Evolutionary conservation across 225 moss, liverwort and hornwort genomes (phyloP), one percentile per base, ranked within the genome.

Genomic region (Polytrichum commune): DNA sequence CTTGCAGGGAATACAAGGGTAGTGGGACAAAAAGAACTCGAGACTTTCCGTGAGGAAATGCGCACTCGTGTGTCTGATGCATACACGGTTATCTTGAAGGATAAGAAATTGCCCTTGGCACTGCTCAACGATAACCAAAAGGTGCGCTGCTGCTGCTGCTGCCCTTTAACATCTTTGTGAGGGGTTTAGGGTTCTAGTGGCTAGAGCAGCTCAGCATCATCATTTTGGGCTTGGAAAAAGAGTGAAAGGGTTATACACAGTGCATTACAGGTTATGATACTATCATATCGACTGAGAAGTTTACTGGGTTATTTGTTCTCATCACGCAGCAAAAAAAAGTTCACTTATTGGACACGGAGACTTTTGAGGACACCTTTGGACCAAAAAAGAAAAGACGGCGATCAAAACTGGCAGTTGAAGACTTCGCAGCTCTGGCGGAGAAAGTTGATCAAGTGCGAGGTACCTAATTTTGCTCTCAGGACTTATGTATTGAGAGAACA

Each of bases 41-140:
- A 94, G 61, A 91, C 85, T 6, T 98, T 98, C 69, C 84, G 97
- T 61, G 97, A 95, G 72, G 97, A 95, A 79, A 95, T 98, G 97
- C 89, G 91, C 27, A 89, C 90, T 53, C 80, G 88, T n/a, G 94
- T 95, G 26, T 81, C 92, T 6, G 91, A 98, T 73, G 79, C 97
- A 8, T 98, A 98, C 25, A 93, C 97, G 32, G 95, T 98, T 1
- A 88, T 98, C 27, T 70, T 98, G 80, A 98, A 98, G 73, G 97
- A 95, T 64, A 98, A 98, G 76, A 98, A 92, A 69, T 79, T 98
- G 8, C 97, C 97, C 30, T 79, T 98, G 19, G 89, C 94, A 26
- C 73, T 98, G 63, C 78, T 98, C 72, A 98, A 83, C 68, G 95
- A 98, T 30, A 80, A 77, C 33, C 86, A 88, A 8, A 98, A 98